Evolutionary conservation across 345 rosid species (phyloP).

Genomic region (Linum trigynum): DNA sequence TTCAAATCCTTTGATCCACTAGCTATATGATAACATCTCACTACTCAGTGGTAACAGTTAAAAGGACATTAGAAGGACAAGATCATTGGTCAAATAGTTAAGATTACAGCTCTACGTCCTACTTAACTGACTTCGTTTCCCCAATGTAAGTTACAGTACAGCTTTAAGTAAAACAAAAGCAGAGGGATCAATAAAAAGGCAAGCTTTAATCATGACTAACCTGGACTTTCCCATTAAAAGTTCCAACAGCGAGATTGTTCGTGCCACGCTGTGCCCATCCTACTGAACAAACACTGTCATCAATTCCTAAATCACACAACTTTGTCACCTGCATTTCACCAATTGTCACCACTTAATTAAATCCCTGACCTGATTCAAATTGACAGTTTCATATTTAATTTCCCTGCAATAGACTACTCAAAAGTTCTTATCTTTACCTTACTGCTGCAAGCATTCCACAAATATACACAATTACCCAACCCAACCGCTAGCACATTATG

Average conservation of each 20-base stretch:
- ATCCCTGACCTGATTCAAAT: not conserved
- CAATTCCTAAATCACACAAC: conserved; percentile 80
- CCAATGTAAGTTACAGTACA: not conserved
- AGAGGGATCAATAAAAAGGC: not conserved
- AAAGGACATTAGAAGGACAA: not conserved
- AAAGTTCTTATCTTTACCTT: conserved; percentile 40
- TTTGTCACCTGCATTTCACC: conserved; percentile 58
- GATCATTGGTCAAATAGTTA: not conserved
- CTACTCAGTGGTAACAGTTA: not conserved
- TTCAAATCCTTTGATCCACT: not conserved
- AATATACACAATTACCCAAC: conserved; percentile 82
- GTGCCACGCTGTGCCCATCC: conserved; percentile 90
- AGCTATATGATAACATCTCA: not conserved
- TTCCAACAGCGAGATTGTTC: conserved; percentile 76
- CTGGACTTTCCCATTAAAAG: conserved; percentile 78
- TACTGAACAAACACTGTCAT: conserved; percentile 88
- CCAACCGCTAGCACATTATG: conserved; percentile 93
- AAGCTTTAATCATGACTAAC: conserved; percentile 26
- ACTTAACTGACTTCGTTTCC: not conserved
- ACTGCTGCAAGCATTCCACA: conserved; percentile 99
- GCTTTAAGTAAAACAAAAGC: not conserved
- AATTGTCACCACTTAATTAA: no score
- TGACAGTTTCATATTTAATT: not conserved
- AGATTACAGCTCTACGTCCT: not conserved
- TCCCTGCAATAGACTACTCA: not conserved